These are phyloP conservation scores for Heliamphora pulchella DNA, from an alignment of 179 eudicot genomes.

Conservation along the genomic window DNA sequence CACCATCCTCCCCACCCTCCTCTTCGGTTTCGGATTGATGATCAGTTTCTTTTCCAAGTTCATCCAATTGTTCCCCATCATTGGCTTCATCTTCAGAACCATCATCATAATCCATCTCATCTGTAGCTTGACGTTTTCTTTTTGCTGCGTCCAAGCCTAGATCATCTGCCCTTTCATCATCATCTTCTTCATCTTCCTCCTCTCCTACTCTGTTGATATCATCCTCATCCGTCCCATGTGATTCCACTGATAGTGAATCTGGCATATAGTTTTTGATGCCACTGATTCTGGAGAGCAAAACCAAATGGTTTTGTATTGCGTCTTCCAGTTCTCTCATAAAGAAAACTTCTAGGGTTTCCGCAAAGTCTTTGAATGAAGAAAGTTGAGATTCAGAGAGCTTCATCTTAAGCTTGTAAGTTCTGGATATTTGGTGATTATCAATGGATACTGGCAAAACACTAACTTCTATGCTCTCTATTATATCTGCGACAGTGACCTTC, in stretches of 20 bases:
- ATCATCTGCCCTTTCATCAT: constrained; percentile 50
- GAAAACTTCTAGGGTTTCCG: constrained; percentile 32
- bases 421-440: constrained; percentile 24
- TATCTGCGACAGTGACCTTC: constrained; percentile 70
- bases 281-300: constrained; percentile 51
- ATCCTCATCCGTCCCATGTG: constrained; percentile 40
- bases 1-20: constrained; percentile 24
- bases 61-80: constrained; percentile 25
- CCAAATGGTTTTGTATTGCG: constrained; percentile 62
- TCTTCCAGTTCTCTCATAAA: constrained; percentile 57
- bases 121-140: constrained; percentile 50
- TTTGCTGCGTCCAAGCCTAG: constrained; percentile 53
- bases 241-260: constrained; percentile 30
- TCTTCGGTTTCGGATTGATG: constrained; percentile 24
- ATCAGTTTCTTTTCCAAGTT: constrained; percentile 25
- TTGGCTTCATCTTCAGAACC: constrained; percentile 33
- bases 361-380: constrained; percentile 48
- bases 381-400: constrained; percentile 52
- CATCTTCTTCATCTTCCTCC: constrained; percentile 33
- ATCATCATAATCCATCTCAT: constrained; percentile 86
- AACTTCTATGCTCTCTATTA: constrained; percentile 75
- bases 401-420: constrained; percentile 65
- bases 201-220: constrained; percentile 20
- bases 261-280: constrained; percentile 47
- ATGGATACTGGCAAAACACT: constrained; percentile 45